These are phyloP conservation scores for Solanum pinnatisectum DNA, from an alignment of 257 asterid genomes.

Conservation along the genomic window DNA sequence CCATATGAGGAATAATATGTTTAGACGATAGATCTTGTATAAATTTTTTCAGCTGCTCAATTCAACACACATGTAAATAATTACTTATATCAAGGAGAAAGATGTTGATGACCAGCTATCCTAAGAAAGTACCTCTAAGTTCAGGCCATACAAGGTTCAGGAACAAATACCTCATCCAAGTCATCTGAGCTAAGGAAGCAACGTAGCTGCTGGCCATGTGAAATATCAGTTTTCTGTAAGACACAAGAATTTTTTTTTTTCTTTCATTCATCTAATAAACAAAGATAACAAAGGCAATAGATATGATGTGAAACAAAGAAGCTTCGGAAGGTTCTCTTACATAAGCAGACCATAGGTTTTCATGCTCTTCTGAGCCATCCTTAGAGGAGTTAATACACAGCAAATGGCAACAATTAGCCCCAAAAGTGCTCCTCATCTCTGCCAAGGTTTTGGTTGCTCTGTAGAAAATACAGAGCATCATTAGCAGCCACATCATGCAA, in stretches of 20 bases:
- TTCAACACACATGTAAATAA: constrained; percentile 4
- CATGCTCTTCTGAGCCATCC: constrained; percentile 46
- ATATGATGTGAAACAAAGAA: constrained; percentile 5
- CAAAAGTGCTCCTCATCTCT: constrained; percentile 81
- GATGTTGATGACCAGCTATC: neutral
- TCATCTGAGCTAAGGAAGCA: constrained; percentile 72
- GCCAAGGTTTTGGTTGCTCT: constrained; percentile 66
- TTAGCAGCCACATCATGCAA: neutral
- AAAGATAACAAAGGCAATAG: neutral
- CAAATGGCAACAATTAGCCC: constrained; percentile 69
- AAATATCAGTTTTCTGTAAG: constrained; percentile 44
- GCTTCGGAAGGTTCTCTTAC: constrained; percentile 37
- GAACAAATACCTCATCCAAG: constrained; percentile 59
- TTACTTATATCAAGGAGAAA: neutral
- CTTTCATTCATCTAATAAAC: neutral
- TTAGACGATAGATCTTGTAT: constrained; percentile 85
- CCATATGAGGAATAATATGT: constrained; percentile 94
- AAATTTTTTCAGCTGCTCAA: constrained; percentile 53
- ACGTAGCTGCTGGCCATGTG: constrained; percentile 39
- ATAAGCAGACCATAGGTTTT: constrained; percentile 62
- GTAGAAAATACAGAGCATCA: constrained; percentile 20
- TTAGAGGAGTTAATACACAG: constrained; percentile 73
- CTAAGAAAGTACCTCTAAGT: neutral
- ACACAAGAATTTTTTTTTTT: neutral
- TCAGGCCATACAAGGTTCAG: constrained; percentile 1